Conservation (phyloP, 129 eudicot species). For the Scalesia atractyloides region DNA sequence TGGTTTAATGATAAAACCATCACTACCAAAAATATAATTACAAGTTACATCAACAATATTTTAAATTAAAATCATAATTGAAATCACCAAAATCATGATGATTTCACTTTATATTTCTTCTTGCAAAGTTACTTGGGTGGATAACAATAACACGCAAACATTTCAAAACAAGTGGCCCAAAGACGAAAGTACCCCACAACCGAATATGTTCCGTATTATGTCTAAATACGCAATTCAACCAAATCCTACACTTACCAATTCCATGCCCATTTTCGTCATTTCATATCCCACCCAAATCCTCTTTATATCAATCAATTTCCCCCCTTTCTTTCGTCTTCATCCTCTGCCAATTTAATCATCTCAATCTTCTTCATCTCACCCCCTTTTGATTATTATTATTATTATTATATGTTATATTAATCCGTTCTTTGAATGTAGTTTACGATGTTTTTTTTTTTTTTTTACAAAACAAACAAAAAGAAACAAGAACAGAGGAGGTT, state of each 20-base stretch:
- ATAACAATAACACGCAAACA: neutral
- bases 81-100: neutral
- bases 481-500: slow-evolving; percentile 8
- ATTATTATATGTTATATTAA: neutral
- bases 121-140: neutral
- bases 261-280: slow-evolving; percentile 53
- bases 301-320: slow-evolving; percentile 29
- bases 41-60: no score
- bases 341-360: slow-evolving; percentile 51
- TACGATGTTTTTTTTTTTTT: neutral
- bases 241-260: slow-evolving; percentile 34
- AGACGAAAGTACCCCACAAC: slow-evolving; percentile 35
- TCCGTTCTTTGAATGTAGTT: neutral
- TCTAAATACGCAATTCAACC: slow-evolving; percentile 39
- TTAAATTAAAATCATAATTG: no score
- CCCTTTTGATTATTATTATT: slow-evolving; percentile 30
- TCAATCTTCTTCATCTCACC: slow-evolving; percentile 19
- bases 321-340: slow-evolving; percentile 36
- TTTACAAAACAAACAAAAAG: neutral
- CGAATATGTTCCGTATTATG: slow-evolving; percentile 22
- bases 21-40: no score
- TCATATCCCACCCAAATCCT: slow-evolving; percentile 24
- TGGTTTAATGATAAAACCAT: no score
- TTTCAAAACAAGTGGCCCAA: neutral
- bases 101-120: neutral